Base-by-base conservation (phyloP, 2,329 filamentous ascomycete genomes). In the Calonectria montana region DNA sequence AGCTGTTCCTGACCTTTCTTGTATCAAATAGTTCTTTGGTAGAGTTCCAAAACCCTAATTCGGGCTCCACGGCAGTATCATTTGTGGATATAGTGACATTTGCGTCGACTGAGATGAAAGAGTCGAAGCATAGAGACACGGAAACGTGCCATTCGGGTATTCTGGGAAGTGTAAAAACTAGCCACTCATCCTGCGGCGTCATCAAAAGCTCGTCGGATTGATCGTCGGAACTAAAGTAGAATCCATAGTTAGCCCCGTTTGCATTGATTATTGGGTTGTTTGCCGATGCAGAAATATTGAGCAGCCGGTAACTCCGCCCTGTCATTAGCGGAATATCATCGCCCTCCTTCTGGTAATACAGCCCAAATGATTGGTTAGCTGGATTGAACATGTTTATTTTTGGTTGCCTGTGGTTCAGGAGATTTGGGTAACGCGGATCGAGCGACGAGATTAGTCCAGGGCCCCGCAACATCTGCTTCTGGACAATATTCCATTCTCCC, bases 391-490 rank as follows among this genome's bases (percentile, higher is more conserved):
- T 69, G 8, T 31, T 27, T 3, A 69, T 45, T 5, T 47, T 23
- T 10, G 57, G 43, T 5, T 12, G 15, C 1, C 29, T 45, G 3
- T 37, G 21, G 3, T 64, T 47, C 2, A 63, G 18, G 21, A 69
- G 47, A 18, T 10, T 47, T 10, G 66, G 37, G 25, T 63, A 69
- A 7, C 66, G 35, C 10, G 66, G 66, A 27, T 64, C 57, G 10
- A 69, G 59, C 18, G 66, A 69, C 6, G 59, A 69, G 25, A 69
- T 35, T 5, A 69, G 57, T 8, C 57, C 66, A 10, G 66, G 66
- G 3, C 66, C 67, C 48, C 39, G 23, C 5, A 55, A n/a, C 27
- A 65, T 59, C 2, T 45, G 59, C 41, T 65, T 69, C 10, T 69
- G 67, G 4, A 69, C 41, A 3, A 65, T 29, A 10, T 69, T 69